Conservation (phyloP, 208 protist species). For the Tritrichomonas musculus region DNA sequence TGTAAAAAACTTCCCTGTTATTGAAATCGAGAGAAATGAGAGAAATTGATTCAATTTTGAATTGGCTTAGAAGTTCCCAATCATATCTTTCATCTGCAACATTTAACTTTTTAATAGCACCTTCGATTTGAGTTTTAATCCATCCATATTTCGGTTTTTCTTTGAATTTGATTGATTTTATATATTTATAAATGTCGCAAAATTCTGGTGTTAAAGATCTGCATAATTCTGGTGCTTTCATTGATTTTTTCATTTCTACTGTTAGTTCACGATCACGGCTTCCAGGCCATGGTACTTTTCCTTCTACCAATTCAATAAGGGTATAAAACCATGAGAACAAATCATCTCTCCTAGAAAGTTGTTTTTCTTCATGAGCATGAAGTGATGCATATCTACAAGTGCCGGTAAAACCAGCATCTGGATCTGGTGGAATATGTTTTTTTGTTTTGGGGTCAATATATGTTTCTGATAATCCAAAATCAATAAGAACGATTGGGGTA, state of each 20-base stretch:
- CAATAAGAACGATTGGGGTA: not conserved
- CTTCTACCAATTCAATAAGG: not conserved
- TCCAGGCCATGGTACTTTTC: not conserved
- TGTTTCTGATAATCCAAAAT: constrained; percentile 12
- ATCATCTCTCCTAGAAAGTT: not conserved
- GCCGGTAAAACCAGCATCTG: not conserved
- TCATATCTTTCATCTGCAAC: not conserved
- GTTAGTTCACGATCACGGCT: not conserved
- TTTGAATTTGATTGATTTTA: not conserved
- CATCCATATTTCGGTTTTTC: not conserved
- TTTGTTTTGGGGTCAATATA: not conserved
- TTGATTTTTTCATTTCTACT: not conserved
- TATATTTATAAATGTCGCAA: not conserved
- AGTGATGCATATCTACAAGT: not conserved
- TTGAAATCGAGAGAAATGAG: too few relatives aligned
- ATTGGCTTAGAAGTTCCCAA: not conserved
- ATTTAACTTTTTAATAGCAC: not conserved
- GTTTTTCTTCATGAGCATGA: not conserved
- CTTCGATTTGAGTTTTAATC: not conserved
- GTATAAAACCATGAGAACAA: constrained; percentile 12
- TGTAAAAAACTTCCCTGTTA: too few relatives aligned
- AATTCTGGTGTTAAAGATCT: not conserved
- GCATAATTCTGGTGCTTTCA: not conserved
- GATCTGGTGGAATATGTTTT: not conserved
- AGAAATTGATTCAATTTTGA: too few relatives aligned